Evolutionary conservation across 1,139 yeast genomes (phyloP), one percentile per base, ranked within the genome.

Genomic region (Protomyces inouyei): DNA sequence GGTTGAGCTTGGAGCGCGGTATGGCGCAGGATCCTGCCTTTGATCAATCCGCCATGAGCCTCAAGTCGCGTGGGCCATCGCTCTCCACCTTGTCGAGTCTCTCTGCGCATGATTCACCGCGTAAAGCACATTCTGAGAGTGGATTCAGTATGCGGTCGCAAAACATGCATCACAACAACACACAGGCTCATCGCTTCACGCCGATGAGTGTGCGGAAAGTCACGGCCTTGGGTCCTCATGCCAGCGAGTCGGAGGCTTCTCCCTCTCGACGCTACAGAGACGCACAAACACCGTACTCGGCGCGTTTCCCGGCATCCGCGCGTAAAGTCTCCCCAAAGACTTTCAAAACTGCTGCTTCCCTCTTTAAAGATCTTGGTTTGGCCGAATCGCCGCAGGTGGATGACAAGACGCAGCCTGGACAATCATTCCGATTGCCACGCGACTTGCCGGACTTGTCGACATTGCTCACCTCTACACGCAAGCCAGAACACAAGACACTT

Each of bases 401-500:
- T 38, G 28, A 23, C 10, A 40, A 48, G 28, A 45, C 61, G 5
- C 46, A 53, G 51, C 6, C 48, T 16, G 60, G 51, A 21, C 54
- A 54, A 12, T 60, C 64, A 12, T 55, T 55, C 28, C 37, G 51
- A 3, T 60, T 61, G 16, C 57, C 64, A 10, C 57, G 53, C 38
- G 38, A 54, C 57, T 37, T 55, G 10, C 60, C 65, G 16, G 61
- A 64, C 38, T 43, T 57, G 35, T 55, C 66, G 28, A 52, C 59
- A 21, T 28, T 64, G 18, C 21, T 57, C 18, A 23, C 48, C 28
- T 54, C 60, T 12, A 32, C 61, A 5, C 59, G 56, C 8, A 55
- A 59, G 48, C 38, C 57, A 21, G 60, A 43, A 28, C 70, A 68
- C 46, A 55, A 55, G 36, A 57, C 57, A 16, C 57, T 68, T 32